Base-by-base conservation (phyloP, 1,284 basidiomycete species). In the Papiliotrema fonsecae region DNA sequence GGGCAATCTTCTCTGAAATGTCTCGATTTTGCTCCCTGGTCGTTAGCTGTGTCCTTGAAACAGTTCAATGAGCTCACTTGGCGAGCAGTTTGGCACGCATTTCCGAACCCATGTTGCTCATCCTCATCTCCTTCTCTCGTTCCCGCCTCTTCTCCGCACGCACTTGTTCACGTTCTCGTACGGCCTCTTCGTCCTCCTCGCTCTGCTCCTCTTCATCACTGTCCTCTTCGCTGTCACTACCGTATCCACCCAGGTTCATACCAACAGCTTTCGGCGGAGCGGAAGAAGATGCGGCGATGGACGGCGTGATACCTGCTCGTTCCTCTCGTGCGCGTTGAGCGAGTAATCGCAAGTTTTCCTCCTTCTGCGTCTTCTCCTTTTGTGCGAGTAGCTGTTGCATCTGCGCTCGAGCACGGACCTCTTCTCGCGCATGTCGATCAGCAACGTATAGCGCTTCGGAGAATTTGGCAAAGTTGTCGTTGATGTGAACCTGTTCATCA, bases 381-480 rank as follows among this genome's bases (percentile, higher is more conserved):
- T 96, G 87, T 5, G 91, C 92, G 19, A 99, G 80, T 67, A 96
- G 92, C 74, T 98, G 94, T 72, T 97, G 93, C 92, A 98, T 97
- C 53, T 96, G 81, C 13, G 91, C 79, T 47, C 96, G 86, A 69
- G 97, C 92, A 22, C 92, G 83, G 31, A 98, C 96, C 76, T 99
- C 94, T 66, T 99, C 94, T 44, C 96, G 85, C 2, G 96, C 93
- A 74, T 97, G 96, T 52, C 93, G 82, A 69, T 98, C 96, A n/a
- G 96, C 94, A 43, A 98, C 81, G 66, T 88, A 94, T 38, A 98
- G 78, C 2, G 96, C 84, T 77, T 98, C 94, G 3, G 94, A 94
- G 72, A 98, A 94, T 73, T 97, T 97, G 48, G 94, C 94, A 77
- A 99, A 99, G 74, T 94, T 93, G 74, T 99, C 96, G 66, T 98